Conservation (phyloP, 1,284 basidiomycete species). For the Leccinum fallax region DNA sequence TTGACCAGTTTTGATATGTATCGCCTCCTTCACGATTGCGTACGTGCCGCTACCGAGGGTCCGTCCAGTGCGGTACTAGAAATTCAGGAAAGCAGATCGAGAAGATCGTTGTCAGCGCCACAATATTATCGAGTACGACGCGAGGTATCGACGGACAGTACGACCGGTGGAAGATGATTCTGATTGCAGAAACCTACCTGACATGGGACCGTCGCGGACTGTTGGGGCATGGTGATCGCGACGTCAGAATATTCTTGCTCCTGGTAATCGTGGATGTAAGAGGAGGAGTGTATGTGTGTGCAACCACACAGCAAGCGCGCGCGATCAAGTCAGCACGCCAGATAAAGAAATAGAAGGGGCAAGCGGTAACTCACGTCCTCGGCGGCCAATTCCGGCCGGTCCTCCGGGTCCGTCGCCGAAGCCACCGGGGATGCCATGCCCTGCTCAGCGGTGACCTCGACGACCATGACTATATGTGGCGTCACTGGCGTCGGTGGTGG, state of each 20-base stretch:
- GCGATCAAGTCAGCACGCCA: conserved; percentile 4
- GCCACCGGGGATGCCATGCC: conserved; percentile 29
- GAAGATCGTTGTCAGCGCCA: conserved; percentile 12
- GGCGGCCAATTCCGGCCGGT: conserved; percentile 32
- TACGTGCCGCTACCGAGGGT: conserved; percentile 92
- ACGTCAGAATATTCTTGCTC: conserved; percentile 9
- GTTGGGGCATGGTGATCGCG: conserved; percentile 27
- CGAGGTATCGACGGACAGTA: conserved; percentile 6
- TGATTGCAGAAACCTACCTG: conserved; percentile 45
- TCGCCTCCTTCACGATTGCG: conserved; percentile 92
- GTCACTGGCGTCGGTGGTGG: conserved; percentile 32
- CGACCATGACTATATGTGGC: conserved; percentile 7
- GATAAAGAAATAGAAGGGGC: neutral
- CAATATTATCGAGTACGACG: neutral
- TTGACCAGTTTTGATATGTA: conserved; percentile 89
- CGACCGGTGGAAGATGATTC: neutral
- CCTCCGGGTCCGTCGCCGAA: conserved; percentile 22
- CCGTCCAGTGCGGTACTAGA: conserved; percentile 89
- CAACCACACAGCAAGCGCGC: conserved; percentile 17
- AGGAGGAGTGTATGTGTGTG: conserved; percentile 25
- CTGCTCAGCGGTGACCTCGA: conserved; percentile 13
- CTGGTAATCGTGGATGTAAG: conserved; percentile 16
- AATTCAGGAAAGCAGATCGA: conserved; percentile 10
- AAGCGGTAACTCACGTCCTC: conserved; percentile 12
- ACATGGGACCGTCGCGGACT: conserved; percentile 58